Conservation (phyloP, 257 asterid genomes). For the Scutellaria galericulata region DNA sequence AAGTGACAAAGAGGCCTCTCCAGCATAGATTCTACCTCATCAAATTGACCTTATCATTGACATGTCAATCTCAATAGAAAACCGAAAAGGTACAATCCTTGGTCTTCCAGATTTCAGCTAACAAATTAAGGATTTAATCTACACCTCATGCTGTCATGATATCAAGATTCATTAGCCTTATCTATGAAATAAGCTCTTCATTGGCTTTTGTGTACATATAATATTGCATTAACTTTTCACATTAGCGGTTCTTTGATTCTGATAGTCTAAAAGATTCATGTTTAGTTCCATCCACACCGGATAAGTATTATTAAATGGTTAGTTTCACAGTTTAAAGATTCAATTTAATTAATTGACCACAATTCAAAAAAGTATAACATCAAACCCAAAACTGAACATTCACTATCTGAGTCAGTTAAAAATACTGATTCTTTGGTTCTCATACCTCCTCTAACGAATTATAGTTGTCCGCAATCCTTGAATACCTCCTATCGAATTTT, state of each 20-base stretch:
- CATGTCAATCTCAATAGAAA: neutral
- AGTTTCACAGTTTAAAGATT: neutral
- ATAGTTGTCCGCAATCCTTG: conserved; percentile 89
- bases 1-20: neutral
- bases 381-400: neutral
- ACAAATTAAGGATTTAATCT: neutral
- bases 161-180: neutral
- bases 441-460: conserved; percentile 85
- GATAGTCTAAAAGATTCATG: neutral
- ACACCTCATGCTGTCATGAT: conserved; percentile 2
- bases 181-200: neutral
- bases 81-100: neutral
- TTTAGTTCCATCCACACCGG: conserved; percentile 10
- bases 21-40: neutral
- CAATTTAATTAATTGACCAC: neutral
- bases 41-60: neutral
- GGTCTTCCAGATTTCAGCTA: conserved; percentile 25
- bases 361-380: neutral
- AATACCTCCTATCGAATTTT: conserved; percentile 81
- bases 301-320: neutral
- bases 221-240: conserved; percentile 6
- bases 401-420: neutral
- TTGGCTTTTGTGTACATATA: conserved; percentile 4
- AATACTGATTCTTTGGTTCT: conserved; percentile 1
- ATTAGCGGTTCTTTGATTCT: neutral